A percentile compares a stretch with the other conserved stretches of the same genome.
Conservation (phyloP, 495 filamentous ascomycete genomes). For the Penicillium lividum region DNA sequence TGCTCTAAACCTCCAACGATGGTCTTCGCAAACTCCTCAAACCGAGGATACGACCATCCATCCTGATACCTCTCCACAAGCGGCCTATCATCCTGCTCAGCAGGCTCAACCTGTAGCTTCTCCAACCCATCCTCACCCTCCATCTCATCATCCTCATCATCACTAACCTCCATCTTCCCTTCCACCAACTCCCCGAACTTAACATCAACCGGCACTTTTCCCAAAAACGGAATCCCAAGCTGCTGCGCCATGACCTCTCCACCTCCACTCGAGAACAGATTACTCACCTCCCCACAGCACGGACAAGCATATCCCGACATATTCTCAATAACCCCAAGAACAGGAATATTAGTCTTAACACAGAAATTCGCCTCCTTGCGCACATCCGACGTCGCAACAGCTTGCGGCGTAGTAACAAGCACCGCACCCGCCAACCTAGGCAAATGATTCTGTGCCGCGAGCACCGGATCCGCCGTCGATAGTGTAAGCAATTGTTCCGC, state of each 20-base stretch:
- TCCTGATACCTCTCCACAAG: slow-evolving; percentile 77
- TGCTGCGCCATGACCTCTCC: slow-evolving; percentile 88
- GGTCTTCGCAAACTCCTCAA: slow-evolving; percentile 64
- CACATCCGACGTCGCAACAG: slow-evolving; percentile 89
- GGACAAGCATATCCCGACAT: slow-evolving; percentile 98
- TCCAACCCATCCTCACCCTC: slow-evolving; percentile 45
- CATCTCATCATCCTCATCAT: slow-evolving; percentile 37
- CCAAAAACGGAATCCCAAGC: slow-evolving; percentile 80
- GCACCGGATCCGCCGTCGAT: slow-evolving; percentile 35
- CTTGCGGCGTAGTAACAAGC: slow-evolving; percentile 94
- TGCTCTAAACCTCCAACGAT: slow-evolving; percentile 50
- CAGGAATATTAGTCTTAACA: slow-evolving; percentile 74
- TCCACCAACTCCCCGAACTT: slow-evolving; percentile 66
- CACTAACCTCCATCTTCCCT: slow-evolving; percentile 51
- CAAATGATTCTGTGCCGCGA: slow-evolving; percentile 18
- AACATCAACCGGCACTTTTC: slow-evolving; percentile 85
- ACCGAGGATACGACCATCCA: slow-evolving; percentile 74
- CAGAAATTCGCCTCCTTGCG: slow-evolving; percentile 97
- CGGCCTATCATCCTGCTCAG: slow-evolving; percentile 49
- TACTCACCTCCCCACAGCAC: slow-evolving; percentile 88
- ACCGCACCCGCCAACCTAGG: slow-evolving; percentile 77
- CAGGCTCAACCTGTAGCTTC: slow-evolving; percentile 39
- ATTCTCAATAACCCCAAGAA: slow-evolving; percentile 93
- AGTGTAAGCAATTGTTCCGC: slow-evolving; percentile 76
- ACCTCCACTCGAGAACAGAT: slow-evolving; percentile 88